Conservation (phyloP, 2,329 filamentous ascomycete genomes). For the Sporothrix luriei region DNA sequence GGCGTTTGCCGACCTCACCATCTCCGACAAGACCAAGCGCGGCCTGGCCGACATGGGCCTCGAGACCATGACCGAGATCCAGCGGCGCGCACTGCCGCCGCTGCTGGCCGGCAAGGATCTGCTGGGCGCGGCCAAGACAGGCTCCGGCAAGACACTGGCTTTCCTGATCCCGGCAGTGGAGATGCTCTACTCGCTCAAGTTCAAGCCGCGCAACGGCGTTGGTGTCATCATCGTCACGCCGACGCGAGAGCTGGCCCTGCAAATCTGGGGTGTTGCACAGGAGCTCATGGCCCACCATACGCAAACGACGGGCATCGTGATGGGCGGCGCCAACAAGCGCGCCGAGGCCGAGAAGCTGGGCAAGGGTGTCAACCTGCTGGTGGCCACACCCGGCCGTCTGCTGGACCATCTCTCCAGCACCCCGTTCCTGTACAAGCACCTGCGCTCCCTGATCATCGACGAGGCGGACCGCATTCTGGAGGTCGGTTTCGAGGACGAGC, state of each 20-base stretch:
- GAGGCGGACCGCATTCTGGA: slow-evolving; percentile 96
- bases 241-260: slow-evolving; percentile 88
- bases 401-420: slow-evolving; percentile 95
- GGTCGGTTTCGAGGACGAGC: slow-evolving; percentile 98
- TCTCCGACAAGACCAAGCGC: slow-evolving; percentile 86
- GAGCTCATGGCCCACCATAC: slow-evolving; percentile 93
- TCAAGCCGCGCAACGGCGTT: slow-evolving; percentile 92
- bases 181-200: slow-evolving; percentile 84
- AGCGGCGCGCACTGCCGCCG: slow-evolving; percentile 82
- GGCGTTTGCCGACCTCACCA: slow-evolving; percentile 75
- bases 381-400: slow-evolving; percentile 89
- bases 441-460: slow-evolving; percentile 90
- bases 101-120: slow-evolving; percentile 85
- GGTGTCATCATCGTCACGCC: slow-evolving; percentile 92
- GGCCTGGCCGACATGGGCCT: slow-evolving; percentile 92
- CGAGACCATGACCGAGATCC: slow-evolving; percentile 93
- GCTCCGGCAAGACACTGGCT: slow-evolving; percentile 90
- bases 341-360: slow-evolving; percentile 92
- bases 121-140: slow-evolving; percentile 87
- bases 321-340: slow-evolving; percentile 87
- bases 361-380: slow-evolving; percentile 92
- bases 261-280: slow-evolving; percentile 92
- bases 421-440: slow-evolving; percentile 87
- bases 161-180: slow-evolving; percentile 94
- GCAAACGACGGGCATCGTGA: slow-evolving; percentile 73